A percentile compares a stretch with the other conserved stretches of the same genome.
Conservation (phyloP, 2,329 filamentous ascomycete species). For the Myriangium duriaei region DNA sequence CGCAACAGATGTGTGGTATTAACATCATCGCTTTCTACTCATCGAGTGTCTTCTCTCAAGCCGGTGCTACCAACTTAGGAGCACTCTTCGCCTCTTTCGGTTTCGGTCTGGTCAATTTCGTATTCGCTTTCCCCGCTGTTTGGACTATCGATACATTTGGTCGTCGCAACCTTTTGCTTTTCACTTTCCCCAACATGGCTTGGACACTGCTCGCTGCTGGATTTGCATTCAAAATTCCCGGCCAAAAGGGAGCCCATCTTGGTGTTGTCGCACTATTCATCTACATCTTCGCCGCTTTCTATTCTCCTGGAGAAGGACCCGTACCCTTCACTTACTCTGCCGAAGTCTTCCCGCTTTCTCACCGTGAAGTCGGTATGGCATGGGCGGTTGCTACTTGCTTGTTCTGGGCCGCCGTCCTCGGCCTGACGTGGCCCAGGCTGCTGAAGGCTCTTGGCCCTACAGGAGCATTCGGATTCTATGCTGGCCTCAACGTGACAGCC, state of each 20-base stretch:
- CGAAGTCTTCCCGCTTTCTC: constrained; percentile 23
- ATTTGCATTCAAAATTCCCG: constrained; percentile 32
- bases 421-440: constrained; percentile 38
- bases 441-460: constrained; percentile 35
- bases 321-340: constrained; percentile 31
- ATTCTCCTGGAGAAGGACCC: constrained; percentile 30
- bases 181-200: constrained; percentile 40
- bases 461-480: constrained; percentile 51
- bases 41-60: constrained; percentile 25
- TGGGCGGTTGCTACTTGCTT: constrained; percentile 29
- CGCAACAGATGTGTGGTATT: constrained; percentile 9
- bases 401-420: constrained; percentile 38
- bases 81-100: constrained; percentile 31
- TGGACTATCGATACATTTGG: constrained; percentile 36
- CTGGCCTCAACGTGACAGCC: constrained; percentile 45
- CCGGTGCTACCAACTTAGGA: constrained; percentile 23
- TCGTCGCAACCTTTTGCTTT: constrained; percentile 31
- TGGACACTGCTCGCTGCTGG: constrained; percentile 36
- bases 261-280: constrained; percentile 20
- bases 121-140: constrained; percentile 34
- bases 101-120: constrained; percentile 33
- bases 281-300: constrained; percentile 31
- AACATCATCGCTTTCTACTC: constrained; percentile 27
- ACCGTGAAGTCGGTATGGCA: constrained; percentile 20
- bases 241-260: constrained; percentile 15